Evolutionary conservation across 345 rosid genomes (phyloP).

Genomic region (Eucalyptus cloeziana): DNA sequence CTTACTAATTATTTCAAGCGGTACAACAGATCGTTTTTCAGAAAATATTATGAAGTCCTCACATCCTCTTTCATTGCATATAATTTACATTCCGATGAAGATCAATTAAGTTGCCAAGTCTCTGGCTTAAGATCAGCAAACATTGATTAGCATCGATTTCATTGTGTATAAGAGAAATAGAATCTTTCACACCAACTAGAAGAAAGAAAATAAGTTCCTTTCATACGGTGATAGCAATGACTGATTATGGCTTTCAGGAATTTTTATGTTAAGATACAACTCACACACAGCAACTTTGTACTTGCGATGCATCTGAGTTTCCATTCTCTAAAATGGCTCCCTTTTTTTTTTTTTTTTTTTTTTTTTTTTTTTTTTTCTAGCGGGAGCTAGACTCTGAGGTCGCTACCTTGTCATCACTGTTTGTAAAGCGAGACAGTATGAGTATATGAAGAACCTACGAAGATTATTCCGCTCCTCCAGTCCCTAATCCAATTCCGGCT

Average conservation of each 20-base stretch:
- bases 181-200: not conserved
- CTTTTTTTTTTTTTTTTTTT: no score
- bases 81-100: no score
- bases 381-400: not conserved
- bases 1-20: no score
- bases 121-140: no score
- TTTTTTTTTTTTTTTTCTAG: no score
- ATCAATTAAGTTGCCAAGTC: no score
- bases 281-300: not conserved
- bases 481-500: not conserved
- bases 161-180: no score
- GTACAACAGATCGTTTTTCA: no score
- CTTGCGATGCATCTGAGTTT: no score
- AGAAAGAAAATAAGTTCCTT: not conserved
- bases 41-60: no score
- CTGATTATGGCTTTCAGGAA: not conserved
- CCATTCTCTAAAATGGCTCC: not conserved
- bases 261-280: not conserved
- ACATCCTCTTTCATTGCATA: no score
- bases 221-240: not conserved
- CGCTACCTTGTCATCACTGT: not conserved
- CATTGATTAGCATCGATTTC: no score
- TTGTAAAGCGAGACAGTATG: not conserved
- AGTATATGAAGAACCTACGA: not conserved
- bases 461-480: not conserved